Base-by-base conservation (phyloP, 176 grass and related monocot species). In the Juncus inflexus region DNA sequence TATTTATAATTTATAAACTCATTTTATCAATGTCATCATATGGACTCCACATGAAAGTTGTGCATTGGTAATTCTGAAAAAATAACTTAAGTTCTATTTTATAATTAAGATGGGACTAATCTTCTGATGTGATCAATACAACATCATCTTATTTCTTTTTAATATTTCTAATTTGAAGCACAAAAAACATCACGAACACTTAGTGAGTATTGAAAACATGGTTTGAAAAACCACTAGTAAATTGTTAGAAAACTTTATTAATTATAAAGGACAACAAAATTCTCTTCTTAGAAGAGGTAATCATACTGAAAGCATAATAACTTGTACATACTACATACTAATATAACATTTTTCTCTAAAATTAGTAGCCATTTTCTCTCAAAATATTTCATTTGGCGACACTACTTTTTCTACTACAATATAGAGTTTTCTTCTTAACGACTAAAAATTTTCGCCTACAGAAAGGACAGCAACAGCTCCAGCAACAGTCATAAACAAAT, bases 401-500 rank as follows among this genome's bases (percentile, higher is more conserved):
- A 56, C 63, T 71, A 53, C 49, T 60, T 57, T 52, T 63, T 3
- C 67, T 81, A 42, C 65, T 40, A 67, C n/a, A 42, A 19, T 6
- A 73, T 4, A 53, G 58, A 43, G 9, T 62, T 60, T 15, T 12
- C 42, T 53, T 58, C 43, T 42, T 16, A 35, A 78, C 19, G n/a
- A 12, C 15, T 78, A 42, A 57, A 28, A 52, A 41, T 83, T 83
- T 15, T 78, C 59, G 2, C 35, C 52, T 14, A 63, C 53, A n/a
- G 77, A 80, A 64, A 72, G 72, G 12, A 83, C 85, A 10, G 86
- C 56, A 42, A 90, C 61, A 8, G 95, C 95, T 71, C 90, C 95
- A 0, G 64, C 83, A 15, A 99, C 69, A 28, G 89, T 94, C 89
- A 99, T 86, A 67, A 80, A 99, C 37, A 99, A 60, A 45, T 72